A percentile compares a stretch with the other conserved stretches of the same genome.
These are phyloP conservation scores for Podila epigama DNA, from an alignment of 192 early-diverging fungal genomes.

Conservation along the genomic window DNA sequence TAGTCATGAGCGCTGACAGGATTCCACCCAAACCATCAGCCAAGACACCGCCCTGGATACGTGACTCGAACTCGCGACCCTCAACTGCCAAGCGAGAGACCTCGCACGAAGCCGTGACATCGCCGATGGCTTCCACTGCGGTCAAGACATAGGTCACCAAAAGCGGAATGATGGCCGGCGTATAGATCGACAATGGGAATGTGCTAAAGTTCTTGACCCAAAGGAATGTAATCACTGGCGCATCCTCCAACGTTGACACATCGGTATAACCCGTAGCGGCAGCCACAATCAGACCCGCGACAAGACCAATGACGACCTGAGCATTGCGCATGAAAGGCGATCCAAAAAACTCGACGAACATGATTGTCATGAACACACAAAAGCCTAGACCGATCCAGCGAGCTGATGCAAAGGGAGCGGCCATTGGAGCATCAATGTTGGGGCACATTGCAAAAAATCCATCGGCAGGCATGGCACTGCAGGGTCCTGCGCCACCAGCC, in stretches of 20 bases:
- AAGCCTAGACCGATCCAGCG: slow-evolving; percentile 59
- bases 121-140: slow-evolving; percentile 58
- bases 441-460: slow-evolving; percentile 60
- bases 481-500: slow-evolving; percentile 61
- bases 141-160: slow-evolving; percentile 56
- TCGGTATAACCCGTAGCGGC: slow-evolving; percentile 60
- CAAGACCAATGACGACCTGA: slow-evolving; percentile 56
- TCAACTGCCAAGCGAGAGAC: slow-evolving; percentile 60
- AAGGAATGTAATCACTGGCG: slow-evolving; percentile 58
- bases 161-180: slow-evolving; percentile 55
- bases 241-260: slow-evolving; percentile 38
- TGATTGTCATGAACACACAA: slow-evolving; percentile 58
- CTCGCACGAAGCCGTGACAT: slow-evolving; percentile 63
- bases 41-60: slow-evolving; percentile 61
- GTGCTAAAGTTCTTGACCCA: slow-evolving; percentile 59
- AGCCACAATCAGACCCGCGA: slow-evolving; percentile 59
- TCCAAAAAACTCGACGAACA: slow-evolving; percentile 60
- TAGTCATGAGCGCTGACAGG: slow-evolving; percentile 60
- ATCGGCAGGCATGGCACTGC: slow-evolving; percentile 53
- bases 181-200: slow-evolving; percentile 61
- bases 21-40: slow-evolving; percentile 62
- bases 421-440: slow-evolving; percentile 55
- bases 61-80: slow-evolving; percentile 55
- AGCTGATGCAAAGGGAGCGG: slow-evolving; percentile 59
- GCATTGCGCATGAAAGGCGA: slow-evolving; percentile 64